These are phyloP conservation scores for Nelumbo lutea DNA, from an alignment of 164 flowering plant species.

Conservation along the genomic window DNA sequence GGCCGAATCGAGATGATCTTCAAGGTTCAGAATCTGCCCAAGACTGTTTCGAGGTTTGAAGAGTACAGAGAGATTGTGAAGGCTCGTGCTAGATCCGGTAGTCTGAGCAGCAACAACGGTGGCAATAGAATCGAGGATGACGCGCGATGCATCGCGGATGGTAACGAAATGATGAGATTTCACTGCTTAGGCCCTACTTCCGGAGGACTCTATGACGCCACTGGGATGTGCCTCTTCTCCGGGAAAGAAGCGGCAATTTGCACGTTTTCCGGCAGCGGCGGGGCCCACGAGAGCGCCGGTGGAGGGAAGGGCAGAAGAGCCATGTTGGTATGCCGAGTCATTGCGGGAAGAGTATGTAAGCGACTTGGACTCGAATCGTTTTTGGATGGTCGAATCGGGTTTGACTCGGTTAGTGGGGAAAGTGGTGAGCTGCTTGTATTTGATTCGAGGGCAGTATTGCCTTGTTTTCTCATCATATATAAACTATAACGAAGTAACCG, in stretches of 20 bases:
- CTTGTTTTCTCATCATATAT: slow-evolving; percentile 90
- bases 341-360: slow-evolving; percentile 80
- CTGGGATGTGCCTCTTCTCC: slow-evolving; percentile 45
- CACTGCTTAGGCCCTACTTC: slow-evolving; percentile 63
- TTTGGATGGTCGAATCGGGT: slow-evolving; percentile 43
- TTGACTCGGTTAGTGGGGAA: slow-evolving; percentile 79
- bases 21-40: slow-evolving; percentile 64
- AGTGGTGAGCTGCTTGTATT: slow-evolving; percentile 76
- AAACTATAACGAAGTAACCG: slow-evolving; percentile 35
- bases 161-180: slow-evolving; percentile 95
- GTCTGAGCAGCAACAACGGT: slow-evolving; percentile 9
- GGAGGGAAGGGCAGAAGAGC: slow-evolving; percentile 75
- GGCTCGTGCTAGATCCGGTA: slow-evolving; percentile 35
- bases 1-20: slow-evolving; percentile 83
- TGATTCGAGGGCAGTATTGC: slow-evolving; percentile 87
- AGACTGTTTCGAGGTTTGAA: slow-evolving; percentile 73
- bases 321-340: slow-evolving; percentile 92
- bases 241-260: slow-evolving; percentile 54
- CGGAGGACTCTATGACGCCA: slow-evolving; percentile 23
- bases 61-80: slow-evolving; percentile 78
- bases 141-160: slow-evolving; percentile 88
- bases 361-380: slow-evolving; percentile 38
- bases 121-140: slow-evolving; percentile 35
- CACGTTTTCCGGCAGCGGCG: slow-evolving; percentile 75
- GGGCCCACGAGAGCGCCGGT: slow-evolving; percentile 76